Conservation (phyloP, 192 early-diverging fungal genomes). For the Cladochytrium replicatum region DNA sequence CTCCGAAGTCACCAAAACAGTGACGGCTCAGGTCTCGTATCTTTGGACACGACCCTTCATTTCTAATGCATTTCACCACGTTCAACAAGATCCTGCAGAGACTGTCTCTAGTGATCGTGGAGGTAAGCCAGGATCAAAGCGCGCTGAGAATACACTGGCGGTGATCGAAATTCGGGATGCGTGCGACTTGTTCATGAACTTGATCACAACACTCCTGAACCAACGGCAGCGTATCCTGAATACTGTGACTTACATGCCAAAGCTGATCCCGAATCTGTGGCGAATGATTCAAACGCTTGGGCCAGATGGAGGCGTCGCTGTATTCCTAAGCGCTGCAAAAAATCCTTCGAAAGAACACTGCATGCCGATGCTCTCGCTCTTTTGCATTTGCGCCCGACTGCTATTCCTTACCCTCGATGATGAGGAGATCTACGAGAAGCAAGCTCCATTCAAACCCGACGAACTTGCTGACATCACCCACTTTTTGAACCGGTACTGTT, state of each 20-base stretch:
- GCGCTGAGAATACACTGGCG: too few relatives aligned
- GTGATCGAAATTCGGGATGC: too few relatives aligned
- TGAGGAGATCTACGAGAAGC: constrained; percentile 52
- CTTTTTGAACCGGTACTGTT: constrained; percentile 61
- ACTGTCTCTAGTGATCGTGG: too few relatives aligned
- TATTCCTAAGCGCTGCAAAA: constrained; percentile 46
- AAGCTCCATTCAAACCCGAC: constrained; percentile 39
- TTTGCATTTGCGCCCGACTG: constrained; percentile 48
- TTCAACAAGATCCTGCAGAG: too few relatives aligned
- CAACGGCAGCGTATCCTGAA: constrained; percentile 40
- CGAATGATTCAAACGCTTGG: constrained; percentile 43
- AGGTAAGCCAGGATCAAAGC: too few relatives aligned
- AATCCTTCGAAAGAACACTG: constrained; percentile 43
- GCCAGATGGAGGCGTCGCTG: constrained; percentile 40
- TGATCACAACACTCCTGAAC: constrained; percentile 26
- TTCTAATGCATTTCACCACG: too few relatives aligned
- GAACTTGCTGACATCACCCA: constrained; percentile 37
- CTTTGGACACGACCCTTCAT: too few relatives aligned
- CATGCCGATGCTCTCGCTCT: constrained; percentile 47
- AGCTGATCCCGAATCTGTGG: constrained; percentile 48
- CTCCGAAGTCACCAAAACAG: too few relatives aligned
- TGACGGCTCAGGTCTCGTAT: too few relatives aligned
- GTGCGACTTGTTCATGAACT: too few relatives aligned
- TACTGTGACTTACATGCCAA: constrained; percentile 37
- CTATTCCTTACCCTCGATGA: constrained; percentile 56